phyloP scores from a whole-genome alignment of 2,329 filamentous ascomycete species.

The Nemania bipapillata region DNA sequence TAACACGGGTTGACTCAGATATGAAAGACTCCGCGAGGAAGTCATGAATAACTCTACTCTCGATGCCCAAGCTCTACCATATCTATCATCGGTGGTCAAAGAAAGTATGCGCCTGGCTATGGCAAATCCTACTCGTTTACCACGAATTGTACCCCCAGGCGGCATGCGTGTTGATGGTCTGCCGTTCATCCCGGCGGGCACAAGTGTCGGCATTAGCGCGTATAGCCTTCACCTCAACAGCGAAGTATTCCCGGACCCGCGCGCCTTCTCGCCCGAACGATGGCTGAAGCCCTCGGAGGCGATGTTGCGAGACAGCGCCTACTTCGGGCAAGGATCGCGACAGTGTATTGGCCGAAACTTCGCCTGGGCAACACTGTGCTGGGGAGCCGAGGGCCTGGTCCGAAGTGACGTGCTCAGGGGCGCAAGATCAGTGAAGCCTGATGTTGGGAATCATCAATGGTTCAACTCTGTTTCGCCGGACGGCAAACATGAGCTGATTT shows the following conservation, averaged over 20 bases:
- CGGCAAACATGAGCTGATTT: slow-evolving; percentile 1
- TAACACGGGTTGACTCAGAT: background rate
- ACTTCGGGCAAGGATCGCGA: slow-evolving; percentile 5
- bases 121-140: slow-evolving; percentile 1
- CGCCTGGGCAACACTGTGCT: slow-evolving; percentile 2
- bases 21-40: slow-evolving; percentile 2
- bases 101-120: slow-evolving; percentile 4
- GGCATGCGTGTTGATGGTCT: slow-evolving; percentile 4
- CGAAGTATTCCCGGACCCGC: slow-evolving; percentile 13
- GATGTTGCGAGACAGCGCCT: slow-evolving; percentile 6
- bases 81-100: slow-evolving; percentile 9
- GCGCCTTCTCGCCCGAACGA: slow-evolving; percentile 13
- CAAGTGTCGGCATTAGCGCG: slow-evolving; percentile 6
- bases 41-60: background rate
- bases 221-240: slow-evolving; percentile 12
- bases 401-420: slow-evolving; percentile 4
- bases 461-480: background rate
- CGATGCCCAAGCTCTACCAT: slow-evolving; percentile 1
- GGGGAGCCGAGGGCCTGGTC: slow-evolving; percentile 4
- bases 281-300: slow-evolving; percentile 10
- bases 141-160: slow-evolving; percentile 7
- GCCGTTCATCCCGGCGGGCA: slow-evolving; percentile 12
- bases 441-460: slow-evolving; percentile 3
- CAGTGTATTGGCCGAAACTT: slow-evolving; percentile 8
- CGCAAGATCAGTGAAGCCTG: background rate